These are phyloP conservation scores for Malus hybrid DNA, from an alignment of 331 rosid species.

Conservation along the genomic window DNA sequence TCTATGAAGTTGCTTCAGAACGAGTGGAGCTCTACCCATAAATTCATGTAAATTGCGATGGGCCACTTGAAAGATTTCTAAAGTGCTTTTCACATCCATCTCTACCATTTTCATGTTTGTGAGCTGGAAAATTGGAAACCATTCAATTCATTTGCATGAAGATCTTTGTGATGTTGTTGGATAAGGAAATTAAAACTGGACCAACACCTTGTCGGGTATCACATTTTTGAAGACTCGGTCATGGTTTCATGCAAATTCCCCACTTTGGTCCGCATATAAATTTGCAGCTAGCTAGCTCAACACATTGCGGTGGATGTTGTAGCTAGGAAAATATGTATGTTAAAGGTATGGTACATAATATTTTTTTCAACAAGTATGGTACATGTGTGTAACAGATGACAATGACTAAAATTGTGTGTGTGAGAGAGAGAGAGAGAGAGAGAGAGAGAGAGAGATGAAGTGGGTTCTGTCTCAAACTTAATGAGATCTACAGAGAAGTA, in stretches of 20 bases:
- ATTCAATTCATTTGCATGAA: background rate
- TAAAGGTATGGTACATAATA: background rate
- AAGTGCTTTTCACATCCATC: background rate
- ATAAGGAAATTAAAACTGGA: background rate
- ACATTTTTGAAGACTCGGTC: background rate
- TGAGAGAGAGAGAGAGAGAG: background rate
- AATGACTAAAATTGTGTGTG: background rate
- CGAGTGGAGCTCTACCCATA: background rate
- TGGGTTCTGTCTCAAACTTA: slow-evolving; percentile 16
- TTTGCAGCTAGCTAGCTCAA: background rate
- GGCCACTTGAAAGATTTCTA: background rate
- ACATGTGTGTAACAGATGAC: background rate
- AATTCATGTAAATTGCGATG: background rate
- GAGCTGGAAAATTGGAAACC: background rate
- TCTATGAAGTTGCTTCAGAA: background rate
- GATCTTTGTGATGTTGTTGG: background rate
- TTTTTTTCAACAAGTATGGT: background rate
- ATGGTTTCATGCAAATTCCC: background rate
- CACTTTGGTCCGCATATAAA: background rate
- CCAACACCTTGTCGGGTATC: background rate
- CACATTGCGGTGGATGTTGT: background rate
- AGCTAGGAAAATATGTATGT: background rate
- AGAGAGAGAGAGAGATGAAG: background rate
- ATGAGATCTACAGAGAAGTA: slow-evolving; percentile 38
- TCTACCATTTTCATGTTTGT: background rate